Conservation (phyloP, 2,329 filamentous ascomycete species). For the Emergomyces orientalis region DNA sequence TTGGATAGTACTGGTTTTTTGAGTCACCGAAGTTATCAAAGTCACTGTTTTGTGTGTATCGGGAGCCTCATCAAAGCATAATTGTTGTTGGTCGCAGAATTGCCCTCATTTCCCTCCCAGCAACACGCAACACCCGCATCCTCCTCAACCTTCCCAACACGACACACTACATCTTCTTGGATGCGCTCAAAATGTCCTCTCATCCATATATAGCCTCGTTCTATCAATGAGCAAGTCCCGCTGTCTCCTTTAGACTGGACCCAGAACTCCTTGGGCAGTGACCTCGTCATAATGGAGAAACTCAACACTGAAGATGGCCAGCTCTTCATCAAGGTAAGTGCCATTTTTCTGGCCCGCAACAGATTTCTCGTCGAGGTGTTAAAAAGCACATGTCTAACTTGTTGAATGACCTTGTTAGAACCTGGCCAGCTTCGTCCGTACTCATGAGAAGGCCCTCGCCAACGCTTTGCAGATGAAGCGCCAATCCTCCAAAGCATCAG, state of each 20-base stretch:
- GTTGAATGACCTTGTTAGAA: conserved; percentile 48
- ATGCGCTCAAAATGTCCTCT: conserved; percentile 9
- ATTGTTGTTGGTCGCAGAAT: neutral
- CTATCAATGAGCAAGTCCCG: neutral
- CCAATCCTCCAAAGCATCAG: conserved; percentile 57
- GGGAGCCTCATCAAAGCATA: conserved; percentile 1
- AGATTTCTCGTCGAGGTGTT: neutral
- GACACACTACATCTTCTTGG: neutral
- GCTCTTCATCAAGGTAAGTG: conserved; percentile 39
- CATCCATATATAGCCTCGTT: conserved; percentile 2
- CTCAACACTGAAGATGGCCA: conserved; percentile 43
- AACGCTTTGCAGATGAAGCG: conserved; percentile 85
- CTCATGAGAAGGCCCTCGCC: conserved; percentile 92
- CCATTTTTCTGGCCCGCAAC: neutral
- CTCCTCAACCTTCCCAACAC: neutral
- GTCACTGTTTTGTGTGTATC: neutral
- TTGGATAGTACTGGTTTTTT: neutral
- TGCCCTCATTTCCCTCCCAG: neutral
- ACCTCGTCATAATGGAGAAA: conserved; percentile 38
- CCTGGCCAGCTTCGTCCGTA: conserved; percentile 90
- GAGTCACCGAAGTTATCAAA: neutral
- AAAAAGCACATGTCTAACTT: neutral
- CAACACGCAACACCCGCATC: neutral
- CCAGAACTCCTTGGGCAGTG: conserved; percentile 21
- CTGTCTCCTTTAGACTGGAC: conserved; percentile 18